These are phyloP conservation scores for Vinca minor DNA, from an alignment of 257 asterid genomes.

Conservation along the genomic window DNA sequence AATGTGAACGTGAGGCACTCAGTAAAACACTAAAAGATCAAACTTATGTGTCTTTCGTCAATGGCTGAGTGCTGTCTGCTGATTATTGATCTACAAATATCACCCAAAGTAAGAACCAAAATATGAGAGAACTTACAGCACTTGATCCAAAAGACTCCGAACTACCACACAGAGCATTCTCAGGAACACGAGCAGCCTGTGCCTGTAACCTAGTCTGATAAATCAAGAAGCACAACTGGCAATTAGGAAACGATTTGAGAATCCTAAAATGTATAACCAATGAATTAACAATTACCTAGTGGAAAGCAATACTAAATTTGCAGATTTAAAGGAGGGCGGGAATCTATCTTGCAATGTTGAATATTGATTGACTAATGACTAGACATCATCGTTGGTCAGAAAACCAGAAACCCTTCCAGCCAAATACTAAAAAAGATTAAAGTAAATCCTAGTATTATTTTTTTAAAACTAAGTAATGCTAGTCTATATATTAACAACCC, in stretches of 20 bases:
- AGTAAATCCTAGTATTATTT: neutral
- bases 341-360: neutral
- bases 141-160: constrained; percentile 19
- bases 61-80: neutral
- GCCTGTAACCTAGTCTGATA: constrained; percentile 85
- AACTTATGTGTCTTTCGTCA: neutral
- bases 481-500: neutral
- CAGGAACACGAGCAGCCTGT: constrained; percentile 75
- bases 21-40: neutral
- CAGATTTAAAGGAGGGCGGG: neutral
- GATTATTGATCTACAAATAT: neutral
- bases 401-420: neutral
- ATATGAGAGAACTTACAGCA: constrained; percentile 20
- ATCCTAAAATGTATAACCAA: neutral
- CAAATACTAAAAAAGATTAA: neutral
- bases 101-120: neutral
- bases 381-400: neutral
- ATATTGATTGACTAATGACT: neutral
- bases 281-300: neutral
- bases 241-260: neutral
- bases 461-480: too few relatives aligned
- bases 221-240: constrained; percentile 4
- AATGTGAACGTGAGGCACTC: neutral
- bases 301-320: neutral
- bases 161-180: constrained; percentile 27